Base-by-base conservation (phyloP, 1,139 yeast species). In the Zhuliangozyma blackwelliae region DNA sequence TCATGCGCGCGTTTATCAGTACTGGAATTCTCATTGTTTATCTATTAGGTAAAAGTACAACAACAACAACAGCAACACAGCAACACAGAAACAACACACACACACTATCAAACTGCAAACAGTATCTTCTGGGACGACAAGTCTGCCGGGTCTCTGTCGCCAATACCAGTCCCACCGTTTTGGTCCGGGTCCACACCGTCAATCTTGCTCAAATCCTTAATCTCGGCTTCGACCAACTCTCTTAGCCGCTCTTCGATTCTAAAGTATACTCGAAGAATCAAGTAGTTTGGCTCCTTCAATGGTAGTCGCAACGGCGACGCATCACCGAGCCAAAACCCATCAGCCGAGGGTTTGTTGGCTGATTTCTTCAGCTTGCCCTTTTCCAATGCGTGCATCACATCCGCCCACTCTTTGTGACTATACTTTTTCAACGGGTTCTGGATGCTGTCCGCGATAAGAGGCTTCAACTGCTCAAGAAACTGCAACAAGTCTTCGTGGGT, bases 281-380 rank as follows among this genome's bases (percentile, higher is more conserved):
- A 72, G 49, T 75, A 84, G 40, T 78, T 74, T 0, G 88, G 79
- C 50, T 86, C 89, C 45, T 70, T 73, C 30, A 82, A 59, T 0
- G 92, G 92, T 36, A 73, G 74, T 32, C 83, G 63, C 27, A 84
- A 57, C 0, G 95, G 95, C 1, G 89, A 79, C 3, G 57, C 52
- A 3, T 78, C 79, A 7, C 82, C 66, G 3, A 82, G 48, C 89
- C 89, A 82, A 32, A 40, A 52, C 13, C 44, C 43, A 35, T 31
- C 40, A 19, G 25, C 27, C 2, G 10, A 9, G 23, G 23, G 23
- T 7, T 22, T 7, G 23, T 22, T 22, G 16, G 4, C 4, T 4
- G 16, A 16, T 16, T 16, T 16, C 16, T 16, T 16, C 16, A 16
- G 16, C 10, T 29, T 33, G 21, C 32, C 32, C 10, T 36, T 34